Base-by-base conservation (phyloP, 140 eudicot species). In the Stevia rebaudiana region DNA sequence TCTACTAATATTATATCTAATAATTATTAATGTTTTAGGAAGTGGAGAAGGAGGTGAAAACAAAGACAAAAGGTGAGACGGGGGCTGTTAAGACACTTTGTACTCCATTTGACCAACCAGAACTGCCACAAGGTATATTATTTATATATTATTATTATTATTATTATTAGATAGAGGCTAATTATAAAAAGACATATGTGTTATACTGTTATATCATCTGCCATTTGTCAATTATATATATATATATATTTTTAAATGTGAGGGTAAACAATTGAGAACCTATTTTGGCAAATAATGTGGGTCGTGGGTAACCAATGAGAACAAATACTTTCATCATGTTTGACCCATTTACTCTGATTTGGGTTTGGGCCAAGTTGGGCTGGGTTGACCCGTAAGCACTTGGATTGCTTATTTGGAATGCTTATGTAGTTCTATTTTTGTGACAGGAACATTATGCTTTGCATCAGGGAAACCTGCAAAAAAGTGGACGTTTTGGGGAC, bases 401-500 rank as follows among this genome's bases (percentile, higher is more conserved):
- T 50, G 13, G 9, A 8, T 21, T 50, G 9, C 21, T 11, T 10
- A 8, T 21, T 51, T 12, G 19, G 19, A 12, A 48, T 42, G 30
- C 16, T 61, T 44, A 60, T 71, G 35, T 21, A 33, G 59, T 31
- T 33, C 44, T 1, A 33, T 13, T 9, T 71, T 47, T 47, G 44
- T 25, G 69, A 81, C 86, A 90, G 97, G 90, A 6, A 90, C 95
- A 0, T 46, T 80, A 75, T 90, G 95, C 79, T 90, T 90, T 69
- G 95, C 97, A 7, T 90, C 97, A 0, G 97, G 95, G 1, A 90
- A 84, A 61, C 95, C 94, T 16, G 97, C 95, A 7, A 86, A 74
- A 67, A 90, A 82, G 64, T 90, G 97, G 97, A 84, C 90, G 5
- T 90, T 86, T 76, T 90, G 97, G 97, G 97, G 97, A 5, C 70